A percentile compares a stretch with the other conserved stretches of the same genome.
These are phyloP conservation scores for Naematelia aurantialba DNA, from an alignment of 768 basidiomycete genomes.

Conservation along the genomic window DNA sequence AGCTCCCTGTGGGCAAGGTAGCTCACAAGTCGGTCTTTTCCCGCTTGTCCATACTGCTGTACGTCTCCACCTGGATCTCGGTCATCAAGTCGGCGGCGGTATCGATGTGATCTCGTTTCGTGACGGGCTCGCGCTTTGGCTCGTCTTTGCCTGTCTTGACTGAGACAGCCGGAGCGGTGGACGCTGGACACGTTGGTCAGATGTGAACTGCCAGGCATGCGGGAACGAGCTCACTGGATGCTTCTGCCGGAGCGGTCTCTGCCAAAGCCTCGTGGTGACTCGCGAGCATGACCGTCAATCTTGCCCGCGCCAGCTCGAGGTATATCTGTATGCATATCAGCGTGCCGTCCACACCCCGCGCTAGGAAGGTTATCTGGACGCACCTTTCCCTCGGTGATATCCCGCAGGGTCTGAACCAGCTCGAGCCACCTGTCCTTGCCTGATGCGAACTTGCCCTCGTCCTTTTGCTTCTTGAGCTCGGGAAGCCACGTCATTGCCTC, in stretches of 20 bases:
- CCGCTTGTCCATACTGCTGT: conserved; percentile 94
- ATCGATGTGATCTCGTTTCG: conserved; percentile 63
- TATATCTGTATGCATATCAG: conserved; percentile 64
- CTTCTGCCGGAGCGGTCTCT: conserved; percentile 51
- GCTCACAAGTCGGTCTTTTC: conserved; percentile 89
- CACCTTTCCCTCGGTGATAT: conserved; percentile 95
- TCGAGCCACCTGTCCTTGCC: conserved; percentile 57
- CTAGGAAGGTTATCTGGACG: conserved; percentile 30
- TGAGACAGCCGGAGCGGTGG: conserved; percentile 20
- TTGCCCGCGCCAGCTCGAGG: conserved; percentile 90
- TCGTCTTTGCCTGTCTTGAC: conserved; percentile 27
- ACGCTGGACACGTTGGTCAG: conserved; percentile 3
- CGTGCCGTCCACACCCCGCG: not conserved
- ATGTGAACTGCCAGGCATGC: not conserved
- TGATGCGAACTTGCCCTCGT: conserved; percentile 60
- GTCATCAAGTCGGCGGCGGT: conserved; percentile 86
- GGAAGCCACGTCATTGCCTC: conserved; percentile 75
- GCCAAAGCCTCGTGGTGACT: conserved; percentile 74
- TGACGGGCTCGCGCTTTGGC: conserved; percentile 50
- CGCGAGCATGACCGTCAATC: conserved; percentile 82
- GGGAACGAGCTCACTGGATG: conserved; percentile 35
- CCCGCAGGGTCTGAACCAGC: conserved; percentile 79
- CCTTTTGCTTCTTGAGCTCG: conserved; percentile 65
- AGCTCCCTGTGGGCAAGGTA: not conserved
- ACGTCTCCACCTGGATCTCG: conserved; percentile 97